Evolutionary conservation across 1,284 basidiomycete genomes (phyloP).

Genomic region (Ceratobasidium sp.): DNA sequence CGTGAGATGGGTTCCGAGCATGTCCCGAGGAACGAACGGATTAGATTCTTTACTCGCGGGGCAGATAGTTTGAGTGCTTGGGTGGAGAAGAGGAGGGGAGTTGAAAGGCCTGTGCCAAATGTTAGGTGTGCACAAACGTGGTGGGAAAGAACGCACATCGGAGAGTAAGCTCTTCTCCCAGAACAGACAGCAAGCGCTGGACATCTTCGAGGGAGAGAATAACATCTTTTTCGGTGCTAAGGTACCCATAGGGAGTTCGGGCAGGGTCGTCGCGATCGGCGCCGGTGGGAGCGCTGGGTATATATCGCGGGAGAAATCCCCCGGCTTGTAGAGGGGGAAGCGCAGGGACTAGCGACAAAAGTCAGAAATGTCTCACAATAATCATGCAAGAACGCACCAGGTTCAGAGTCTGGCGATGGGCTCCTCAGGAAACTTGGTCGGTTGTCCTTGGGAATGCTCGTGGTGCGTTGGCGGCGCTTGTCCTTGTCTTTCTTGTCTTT

Average conservation of each 20-base stretch:
- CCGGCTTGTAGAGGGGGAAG: slow-evolving; percentile 61
- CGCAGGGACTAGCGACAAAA: slow-evolving; percentile 38
- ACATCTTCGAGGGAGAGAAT: slow-evolving; percentile 77
- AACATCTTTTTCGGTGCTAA: slow-evolving; percentile 72
- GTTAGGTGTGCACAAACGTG: not conserved
- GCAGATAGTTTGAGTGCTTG: slow-evolving; percentile 82
- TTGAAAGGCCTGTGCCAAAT: slow-evolving; percentile 65
- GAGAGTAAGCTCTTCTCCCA: slow-evolving; percentile 71
- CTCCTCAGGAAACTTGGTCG: slow-evolving; percentile 25
- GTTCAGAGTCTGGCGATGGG: slow-evolving; percentile 23
- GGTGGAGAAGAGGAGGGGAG: slow-evolving; percentile 86
- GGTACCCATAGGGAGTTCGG: slow-evolving; percentile 62
- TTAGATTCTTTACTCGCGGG: slow-evolving; percentile 70
- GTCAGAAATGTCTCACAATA: not conserved
- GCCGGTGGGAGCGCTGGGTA: slow-evolving; percentile 47
- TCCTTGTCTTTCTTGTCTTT: slow-evolving; percentile 60
- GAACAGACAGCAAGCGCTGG: slow-evolving; percentile 68
- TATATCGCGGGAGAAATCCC: slow-evolving; percentile 64
- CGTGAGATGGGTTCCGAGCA: slow-evolving; percentile 52
- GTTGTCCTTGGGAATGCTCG: slow-evolving; percentile 34
- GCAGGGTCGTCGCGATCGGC: slow-evolving; percentile 41
- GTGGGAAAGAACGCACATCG: slow-evolving; percentile 53
- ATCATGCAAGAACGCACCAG: not conserved
- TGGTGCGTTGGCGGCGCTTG: slow-evolving; percentile 44
- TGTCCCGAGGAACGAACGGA: slow-evolving; percentile 69